Evolutionary conservation across 2,329 filamentous ascomycete genomes (phyloP), one percentile per base, ranked within the genome.

Genomic region (Aspergillus novofumigatus): DNA sequence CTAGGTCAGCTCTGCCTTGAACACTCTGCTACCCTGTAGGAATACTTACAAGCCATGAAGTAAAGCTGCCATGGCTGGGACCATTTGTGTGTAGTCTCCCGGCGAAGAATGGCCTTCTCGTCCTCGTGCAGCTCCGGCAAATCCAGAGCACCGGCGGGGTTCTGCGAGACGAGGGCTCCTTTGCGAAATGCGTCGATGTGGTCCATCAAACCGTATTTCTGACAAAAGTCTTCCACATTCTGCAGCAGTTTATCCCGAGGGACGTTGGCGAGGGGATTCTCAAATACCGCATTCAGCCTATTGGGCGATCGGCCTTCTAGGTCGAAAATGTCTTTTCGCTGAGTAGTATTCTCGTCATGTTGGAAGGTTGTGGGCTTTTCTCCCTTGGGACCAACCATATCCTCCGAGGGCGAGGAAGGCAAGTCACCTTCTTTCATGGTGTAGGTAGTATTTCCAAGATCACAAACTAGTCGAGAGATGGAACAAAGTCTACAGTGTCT

Each of bases 201-300:
- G 23, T 81, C 76, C 38, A 75, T 74, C 3, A 85, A 70, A 8
- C 76, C 77, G 51, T 79, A 77, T n/a, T 79, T 69, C 3, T 67
- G 60, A 47, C 81, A 83, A 66, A 86, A 87, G 0, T 72, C 67
- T 47, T 82, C 77, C 2, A 87, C 84, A 58, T 84, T 76, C 21
- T 72, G 69, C 42, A 86, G 69, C 14, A 88, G 77, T 53, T 80
- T 70, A 1, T 81, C 75, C 28, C 78, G 77, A 1, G 80, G 75
- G 7, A 87, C 76, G 0, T 78, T 81, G 1, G 75, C 78, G 3
- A 88, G 74, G 10, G 81, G 81, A 44, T 86, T 87, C 54, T 79
- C 75, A 54, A 83, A 77, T 56, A 72, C 60, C 8, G 73, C 69
- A 58, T 68, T 74, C 10, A 76, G 61, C 17, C 66, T 67, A 45